phyloP scores from a whole-genome alignment of 257 asterid genomes.

The Anisodus acutangulus region DNA sequence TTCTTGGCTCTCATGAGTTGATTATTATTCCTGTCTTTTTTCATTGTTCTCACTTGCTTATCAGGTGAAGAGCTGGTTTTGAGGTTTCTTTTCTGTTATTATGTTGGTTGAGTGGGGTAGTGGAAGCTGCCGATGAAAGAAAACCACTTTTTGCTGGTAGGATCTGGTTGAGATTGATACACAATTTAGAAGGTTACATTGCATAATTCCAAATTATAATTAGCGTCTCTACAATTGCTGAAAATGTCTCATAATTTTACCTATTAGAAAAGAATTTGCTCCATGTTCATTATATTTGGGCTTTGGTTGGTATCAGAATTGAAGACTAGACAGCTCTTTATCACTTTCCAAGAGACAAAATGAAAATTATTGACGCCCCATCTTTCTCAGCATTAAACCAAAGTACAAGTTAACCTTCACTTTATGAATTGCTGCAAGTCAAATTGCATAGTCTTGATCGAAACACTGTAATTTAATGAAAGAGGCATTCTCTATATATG shows the following conservation, averaged over 20 bases:
- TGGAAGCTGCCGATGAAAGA: slow-evolving; percentile 17
- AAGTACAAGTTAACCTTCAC: neutral
- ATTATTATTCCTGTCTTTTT: neutral
- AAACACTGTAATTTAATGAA: neutral
- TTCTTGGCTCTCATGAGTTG: slow-evolving; percentile 17
- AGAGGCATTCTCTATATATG: neutral
- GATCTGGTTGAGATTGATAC: slow-evolving; percentile 8
- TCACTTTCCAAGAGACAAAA: neutral
- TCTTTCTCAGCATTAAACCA: slow-evolving; percentile 5
- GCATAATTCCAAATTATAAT: slow-evolving; percentile 1
- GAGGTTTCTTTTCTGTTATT: neutral
- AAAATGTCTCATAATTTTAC: neutral
- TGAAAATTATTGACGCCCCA: neutral
- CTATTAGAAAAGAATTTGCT: neutral
- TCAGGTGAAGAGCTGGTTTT: slow-evolving; percentile 8
- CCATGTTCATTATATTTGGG: neutral
- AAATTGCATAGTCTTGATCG: neutral
- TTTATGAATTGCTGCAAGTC: neutral
- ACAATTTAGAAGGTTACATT: neutral
- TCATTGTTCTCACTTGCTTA: neutral
- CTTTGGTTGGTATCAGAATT: neutral
- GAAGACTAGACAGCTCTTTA: neutral
- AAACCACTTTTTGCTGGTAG: neutral
- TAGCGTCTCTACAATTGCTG: neutral
- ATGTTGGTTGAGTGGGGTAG: neutral